A percentile compares a stretch with the other conserved stretches of the same genome.
Conservation (phyloP, 768 basidiomycete genomes). For the Psilocybe subaeruginosa region DNA sequence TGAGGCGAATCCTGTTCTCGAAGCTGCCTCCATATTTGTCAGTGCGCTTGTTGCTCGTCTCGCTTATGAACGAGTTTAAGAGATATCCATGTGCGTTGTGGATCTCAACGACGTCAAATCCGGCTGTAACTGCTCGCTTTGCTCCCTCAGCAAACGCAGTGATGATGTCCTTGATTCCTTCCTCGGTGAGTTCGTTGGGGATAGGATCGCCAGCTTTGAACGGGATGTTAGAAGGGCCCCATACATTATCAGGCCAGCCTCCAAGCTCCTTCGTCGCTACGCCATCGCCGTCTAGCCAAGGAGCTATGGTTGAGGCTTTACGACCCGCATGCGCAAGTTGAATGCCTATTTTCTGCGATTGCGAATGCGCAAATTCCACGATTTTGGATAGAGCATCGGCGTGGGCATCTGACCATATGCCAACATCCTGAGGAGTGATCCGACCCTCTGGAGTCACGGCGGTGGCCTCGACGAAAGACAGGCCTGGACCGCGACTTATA, state of each 20-base stretch:
- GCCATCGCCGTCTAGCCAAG: constrained; percentile 48
- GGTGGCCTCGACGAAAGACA: constrained; percentile 65
- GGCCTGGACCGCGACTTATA: constrained; percentile 51
- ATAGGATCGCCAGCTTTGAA: constrained; percentile 44
- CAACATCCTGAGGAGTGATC: constrained; percentile 63
- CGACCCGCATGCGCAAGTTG: constrained; percentile 82
- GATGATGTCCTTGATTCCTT: constrained; percentile 61
- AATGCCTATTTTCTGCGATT: constrained; percentile 70
- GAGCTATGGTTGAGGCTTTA: constrained; percentile 66
- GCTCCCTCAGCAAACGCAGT: constrained; percentile 56
- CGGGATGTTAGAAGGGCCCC: constrained; percentile 58
- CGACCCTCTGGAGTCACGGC: constrained; percentile 57
- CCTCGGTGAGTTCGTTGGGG: constrained; percentile 59
- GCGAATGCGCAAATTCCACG: constrained; percentile 71
- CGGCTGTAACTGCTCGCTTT: constrained; percentile 57
- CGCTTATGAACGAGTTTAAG: constrained; percentile 58
- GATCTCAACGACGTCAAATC: constrained; percentile 65
- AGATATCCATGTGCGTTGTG: constrained; percentile 71
- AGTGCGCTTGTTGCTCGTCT: constrained; percentile 60
- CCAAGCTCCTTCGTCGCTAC: constrained; percentile 38
- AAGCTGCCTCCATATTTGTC: constrained; percentile 75
- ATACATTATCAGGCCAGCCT: constrained; percentile 60
- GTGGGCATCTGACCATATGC: constrained; percentile 60
- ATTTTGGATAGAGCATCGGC: constrained; percentile 40
- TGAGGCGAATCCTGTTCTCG: constrained; percentile 68